phyloP scores from a whole-genome alignment of 768 basidiomycete species.

The Boletus fagicola region DNA sequence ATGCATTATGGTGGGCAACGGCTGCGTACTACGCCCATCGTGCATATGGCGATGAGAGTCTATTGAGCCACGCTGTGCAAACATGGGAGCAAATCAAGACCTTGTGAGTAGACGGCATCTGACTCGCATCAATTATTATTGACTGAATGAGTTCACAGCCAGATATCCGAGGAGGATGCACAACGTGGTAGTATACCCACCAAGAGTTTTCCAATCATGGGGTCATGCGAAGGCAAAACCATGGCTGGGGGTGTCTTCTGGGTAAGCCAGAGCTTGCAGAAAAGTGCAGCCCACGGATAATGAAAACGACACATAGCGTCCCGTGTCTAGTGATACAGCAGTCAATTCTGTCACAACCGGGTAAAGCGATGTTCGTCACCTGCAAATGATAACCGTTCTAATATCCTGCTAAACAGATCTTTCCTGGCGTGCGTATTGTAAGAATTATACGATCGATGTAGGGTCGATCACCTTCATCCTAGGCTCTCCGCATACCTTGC shows the following conservation, averaged over 20 bases:
- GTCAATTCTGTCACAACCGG: conserved; percentile 54
- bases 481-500: conserved; percentile 52
- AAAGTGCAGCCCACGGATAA: too few species aligned
- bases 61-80: conserved; percentile 43
- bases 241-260: conserved; percentile 60
- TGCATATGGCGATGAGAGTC: conserved; percentile 43
- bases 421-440: conserved; percentile 38
- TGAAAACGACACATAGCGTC: conserved; percentile 34
- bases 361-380: conserved; percentile 24
- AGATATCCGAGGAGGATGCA: conserved; percentile 41
- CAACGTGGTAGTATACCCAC: conserved; percentile 36
- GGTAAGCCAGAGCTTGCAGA: conserved; percentile 30
- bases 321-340: conserved; percentile 39
- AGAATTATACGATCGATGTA: neutral
- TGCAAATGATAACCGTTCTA: neutral
- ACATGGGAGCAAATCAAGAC: conserved; percentile 49
- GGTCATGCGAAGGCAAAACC: conserved; percentile 45
- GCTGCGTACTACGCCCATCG: conserved; percentile 50
- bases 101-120: conserved; percentile 35
- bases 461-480: neutral
- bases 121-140: neutral
- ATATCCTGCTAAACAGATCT: conserved; percentile 26
- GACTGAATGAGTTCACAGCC: conserved; percentile 1
- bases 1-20: conserved; percentile 50
- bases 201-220: conserved; percentile 42